Evolutionary conservation across 176 grass and related monocot species (phyloP), one percentile per base, ranked within the genome.

Genomic region (Aegilops sharonensis): DNA sequence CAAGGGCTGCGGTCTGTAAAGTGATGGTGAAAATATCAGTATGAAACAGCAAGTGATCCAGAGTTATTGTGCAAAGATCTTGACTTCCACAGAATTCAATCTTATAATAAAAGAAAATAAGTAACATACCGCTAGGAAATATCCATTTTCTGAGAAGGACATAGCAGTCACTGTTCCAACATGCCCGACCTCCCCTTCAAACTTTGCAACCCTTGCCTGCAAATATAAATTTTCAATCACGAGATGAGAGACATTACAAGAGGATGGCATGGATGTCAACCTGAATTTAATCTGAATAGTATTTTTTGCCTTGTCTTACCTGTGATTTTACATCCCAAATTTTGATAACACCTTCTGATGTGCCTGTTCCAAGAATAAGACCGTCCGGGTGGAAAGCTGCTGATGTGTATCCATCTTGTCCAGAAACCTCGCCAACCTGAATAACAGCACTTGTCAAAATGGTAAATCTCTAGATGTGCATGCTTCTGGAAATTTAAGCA

Each of bases 301-400:
- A 75, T 17, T 27, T 24, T 71, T 75, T 50, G 13, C 3, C 27
- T 18, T 20, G 45, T 21, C 15, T 74, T 63, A 99, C 97, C 94
- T 99, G 97, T 64, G 94, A 92, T 77, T 99, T 99, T 21, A 99
- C 94, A 85, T 99, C 97, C 97, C 97, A 99, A 93, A 99, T 99
- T 91, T 91, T 99, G 63, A 93, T 94, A 63, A 94, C 78, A 52
- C 92, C 85, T 72, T 94, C 94, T 30, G 94, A 89, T 36, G 90
- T 99, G 65, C 97, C 97, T 32, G 94, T 99, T 63, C 97, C 97
- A 69, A 99, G 97, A 64, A 99, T 99, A 81, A 99, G 92, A 78
- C 97, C 94, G 81, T 99, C 97, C 80, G 97, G 97, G 81, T 99
- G 97, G 65, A 99, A 97, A 66, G 94, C 84, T 18, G 94, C 94